Evolutionary conservation across 768 basidiomycete genomes (phyloP), one percentile per base, ranked within the genome.

Genomic region (Boletus huronensis): DNA sequence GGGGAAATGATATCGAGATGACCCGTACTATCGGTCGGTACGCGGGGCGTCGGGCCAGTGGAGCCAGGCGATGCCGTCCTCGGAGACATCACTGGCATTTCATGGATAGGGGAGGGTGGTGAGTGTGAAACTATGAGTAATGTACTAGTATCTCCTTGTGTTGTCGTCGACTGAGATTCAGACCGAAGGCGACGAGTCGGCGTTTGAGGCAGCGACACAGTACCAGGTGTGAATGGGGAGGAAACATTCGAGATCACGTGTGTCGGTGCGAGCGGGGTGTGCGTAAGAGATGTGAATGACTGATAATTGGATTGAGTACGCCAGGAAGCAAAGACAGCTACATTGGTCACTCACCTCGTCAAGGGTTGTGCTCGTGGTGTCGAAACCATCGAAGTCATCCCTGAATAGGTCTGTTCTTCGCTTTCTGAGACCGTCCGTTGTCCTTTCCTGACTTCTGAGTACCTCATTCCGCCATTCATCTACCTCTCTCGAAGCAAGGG

Each of bases 401-500:
- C 21, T 50, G 23, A 43, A 8, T 16, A 16, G 48, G 25, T 48
- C 44, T 36, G 26, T 51, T 26, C 50, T 56, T 45, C 65, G 50
- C 26, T 41, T 52, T 50, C 48, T 44, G 1, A 57, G 53, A n/a
- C 54, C 58, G 5, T 48, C 29, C 0, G 13, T 14, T 10, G 38
- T 40, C 16, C 50, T 52, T 43, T 47, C 44, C 53, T 69, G 67
- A 34, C 67, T 72, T 54, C 65, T 69, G 50, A 74, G 66, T 0
- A 74, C 72, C 49, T 77, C 70, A 13, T 68, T 74, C 53, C 81
- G 70, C 84, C 84, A 83, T 67, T 80, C 79, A 19, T 72, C 70
- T 11, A 81, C 74, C 59, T 84, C 82, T 48, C 65, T 72, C 6
- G 79, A 73, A 41, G 77, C 73, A 40, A 84, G 71, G n/a, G 75